phyloP scores from a whole-genome alignment of 2,329 filamentous ascomycete species.

The Penicillium sp. region DNA sequence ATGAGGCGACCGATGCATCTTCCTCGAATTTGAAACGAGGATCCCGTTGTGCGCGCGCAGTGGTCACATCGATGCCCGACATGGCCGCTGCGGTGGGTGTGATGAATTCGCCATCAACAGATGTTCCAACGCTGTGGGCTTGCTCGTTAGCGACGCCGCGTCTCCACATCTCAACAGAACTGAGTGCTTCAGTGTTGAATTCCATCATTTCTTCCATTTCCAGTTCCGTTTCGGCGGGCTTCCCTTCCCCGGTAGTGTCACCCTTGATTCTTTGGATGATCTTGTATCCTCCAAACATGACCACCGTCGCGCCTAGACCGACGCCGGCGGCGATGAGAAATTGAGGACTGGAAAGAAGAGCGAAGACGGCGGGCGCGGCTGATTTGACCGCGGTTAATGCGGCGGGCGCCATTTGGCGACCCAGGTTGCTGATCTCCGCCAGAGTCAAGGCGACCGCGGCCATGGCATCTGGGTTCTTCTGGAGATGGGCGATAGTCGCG shows the following conservation, averaged over 20 bases:
- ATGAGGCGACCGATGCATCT: conserved; percentile 34
- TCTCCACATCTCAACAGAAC: conserved; percentile 61
- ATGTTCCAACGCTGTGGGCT: conserved; percentile 55
- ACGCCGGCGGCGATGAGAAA: conserved; percentile 91
- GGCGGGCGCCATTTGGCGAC: conserved; percentile 78
- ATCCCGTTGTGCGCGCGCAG: conserved; percentile 29
- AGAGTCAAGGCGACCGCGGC: conserved; percentile 90
- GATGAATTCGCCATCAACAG: conserved; percentile 64
- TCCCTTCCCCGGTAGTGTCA: conserved; percentile 29
- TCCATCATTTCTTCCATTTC: conserved; percentile 57
- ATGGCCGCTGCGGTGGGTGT: conserved; percentile 55
- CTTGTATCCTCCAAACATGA: conserved; percentile 95
- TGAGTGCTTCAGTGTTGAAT: conserved; percentile 50
- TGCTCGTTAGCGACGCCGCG: conserved; percentile 61
- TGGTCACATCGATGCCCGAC: conserved; percentile 43
- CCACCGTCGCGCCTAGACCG: conserved; percentile 86
- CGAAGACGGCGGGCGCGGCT: conserved; percentile 80
- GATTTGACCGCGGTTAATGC: conserved; percentile 74
- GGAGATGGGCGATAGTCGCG: conserved; percentile 75
- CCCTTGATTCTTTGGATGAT: conserved; percentile 79
- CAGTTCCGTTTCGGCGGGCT: conserved; percentile 14
- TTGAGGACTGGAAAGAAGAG: conserved; percentile 81
- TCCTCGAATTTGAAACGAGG: conserved; percentile 38
- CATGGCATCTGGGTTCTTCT: conserved; percentile 83
- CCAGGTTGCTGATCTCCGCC: conserved; percentile 80